phyloP scores from a whole-genome alignment of 192 early-diverging fungal genomes.

The Coemansia javaensis region DNA sequence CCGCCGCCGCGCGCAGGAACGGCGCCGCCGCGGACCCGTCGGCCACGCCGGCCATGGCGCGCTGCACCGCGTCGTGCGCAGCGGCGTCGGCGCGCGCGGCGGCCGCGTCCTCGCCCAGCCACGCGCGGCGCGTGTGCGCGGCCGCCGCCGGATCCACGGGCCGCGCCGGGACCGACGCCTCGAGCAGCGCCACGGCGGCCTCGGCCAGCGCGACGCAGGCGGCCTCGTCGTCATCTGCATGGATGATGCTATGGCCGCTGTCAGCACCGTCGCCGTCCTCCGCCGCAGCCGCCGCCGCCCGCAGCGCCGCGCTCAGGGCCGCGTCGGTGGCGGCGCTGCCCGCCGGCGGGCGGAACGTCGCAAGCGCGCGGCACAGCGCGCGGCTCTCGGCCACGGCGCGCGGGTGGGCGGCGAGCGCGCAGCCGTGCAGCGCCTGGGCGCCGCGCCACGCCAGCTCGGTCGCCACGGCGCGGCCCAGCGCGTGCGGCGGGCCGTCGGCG shows the following conservation, averaged over 20 bases:
- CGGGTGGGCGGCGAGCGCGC: slow-evolving; percentile 6
- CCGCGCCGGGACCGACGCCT: slow-evolving; percentile 70
- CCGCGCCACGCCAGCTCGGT: slow-evolving; percentile 29
- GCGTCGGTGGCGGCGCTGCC: not conserved
- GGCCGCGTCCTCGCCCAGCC: slow-evolving; percentile 56
- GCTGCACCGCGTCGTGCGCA: slow-evolving; percentile 56
- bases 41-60: slow-evolving; percentile 56
- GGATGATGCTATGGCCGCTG: not conserved
- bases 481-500: slow-evolving; percentile 5
- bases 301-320: slow-evolving; percentile 2
- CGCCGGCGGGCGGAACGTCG: slow-evolving; percentile 3
- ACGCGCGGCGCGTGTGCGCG: slow-evolving; percentile 59
- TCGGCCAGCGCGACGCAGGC: slow-evolving; percentile 12
- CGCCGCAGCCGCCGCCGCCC: too few species aligned
- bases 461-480: slow-evolving; percentile 19
- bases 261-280: slow-evolving; percentile 1
- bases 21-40: slow-evolving; percentile 15
- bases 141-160: slow-evolving; percentile 81
- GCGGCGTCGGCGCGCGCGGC: slow-evolving; percentile 54
- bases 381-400: slow-evolving; percentile 1
- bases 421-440: slow-evolving; percentile 10
- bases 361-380: slow-evolving; percentile 14
- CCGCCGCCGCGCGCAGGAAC: not conserved
- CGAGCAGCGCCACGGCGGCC: slow-evolving; percentile 58
- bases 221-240: too few species aligned